phyloP scores from a whole-genome alignment of 108 stramenopile species.

The Cyclotella choctawhatcheeana region DNA sequence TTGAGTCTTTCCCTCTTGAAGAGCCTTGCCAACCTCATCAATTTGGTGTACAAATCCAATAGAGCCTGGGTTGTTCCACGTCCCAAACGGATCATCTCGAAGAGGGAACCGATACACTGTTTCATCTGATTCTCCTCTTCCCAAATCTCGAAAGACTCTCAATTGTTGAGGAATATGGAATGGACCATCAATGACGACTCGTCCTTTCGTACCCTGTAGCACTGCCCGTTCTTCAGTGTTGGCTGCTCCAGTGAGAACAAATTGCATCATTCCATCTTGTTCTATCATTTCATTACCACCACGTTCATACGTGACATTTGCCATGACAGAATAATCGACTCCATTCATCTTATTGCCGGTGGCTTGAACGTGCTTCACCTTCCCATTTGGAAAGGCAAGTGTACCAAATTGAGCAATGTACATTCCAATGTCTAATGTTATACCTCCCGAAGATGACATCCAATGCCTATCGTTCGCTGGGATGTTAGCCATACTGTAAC shows the following conservation, averaged over 20 bases:
- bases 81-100: constrained; percentile 50
- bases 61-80: constrained; percentile 58
- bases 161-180: constrained; percentile 66
- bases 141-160: constrained; percentile 41
- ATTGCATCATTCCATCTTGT: constrained; percentile 52
- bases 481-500: constrained; percentile 32
- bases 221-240: constrained; percentile 55
- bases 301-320: constrained; percentile 35
- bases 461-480: constrained; percentile 49
- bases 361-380: constrained; percentile 44
- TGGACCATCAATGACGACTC: constrained; percentile 62
- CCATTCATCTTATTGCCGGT: constrained; percentile 53
- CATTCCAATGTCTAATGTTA: constrained; percentile 60
- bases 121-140: constrained; percentile 49
- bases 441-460: constrained; percentile 46
- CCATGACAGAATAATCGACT: constrained; percentile 49
- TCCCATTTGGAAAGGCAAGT: constrained; percentile 35
- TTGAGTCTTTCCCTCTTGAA: constrained; percentile 42
- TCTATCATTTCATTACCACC: neutral
- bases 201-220: constrained; percentile 59
- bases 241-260: constrained; percentile 53
- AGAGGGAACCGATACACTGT: constrained; percentile 46
- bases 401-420: constrained; percentile 58
- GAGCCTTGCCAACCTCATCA: constrained; percentile 43
- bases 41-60: constrained; percentile 60